These are phyloP conservation scores for Toxicodendron radicans DNA, from an alignment of 345 rosid species.

Conservation along the genomic window DNA sequence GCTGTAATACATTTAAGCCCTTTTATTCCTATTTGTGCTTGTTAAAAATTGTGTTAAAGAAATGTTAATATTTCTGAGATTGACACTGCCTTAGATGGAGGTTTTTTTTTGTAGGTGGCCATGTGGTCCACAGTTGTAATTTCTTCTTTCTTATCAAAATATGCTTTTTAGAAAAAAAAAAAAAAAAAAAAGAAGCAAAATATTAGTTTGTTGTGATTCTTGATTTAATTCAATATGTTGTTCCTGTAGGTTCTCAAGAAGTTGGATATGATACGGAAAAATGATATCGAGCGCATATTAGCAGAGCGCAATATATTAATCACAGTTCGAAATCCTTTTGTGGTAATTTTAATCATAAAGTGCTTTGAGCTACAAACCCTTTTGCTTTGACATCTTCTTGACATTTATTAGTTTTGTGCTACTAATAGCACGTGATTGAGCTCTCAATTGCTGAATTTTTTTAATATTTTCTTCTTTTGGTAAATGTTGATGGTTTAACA, in stretches of 20 bases:
- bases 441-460: constrained; percentile 13
- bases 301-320: constrained; percentile 83
- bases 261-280: constrained; percentile 78
- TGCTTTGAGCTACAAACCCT: constrained; percentile 3
- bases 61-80: neutral
- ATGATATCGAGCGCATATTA: constrained; percentile 71
- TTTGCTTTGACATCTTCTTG: neutral
- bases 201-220: constrained; percentile 2
- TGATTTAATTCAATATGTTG: constrained; percentile 25
- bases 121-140: too few relatives aligned
- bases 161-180: too few relatives aligned
- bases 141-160: too few relatives aligned
- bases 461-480: neutral
- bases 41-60: neutral
- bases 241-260: constrained; percentile 66
- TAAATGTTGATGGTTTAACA: neutral
- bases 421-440: constrained; percentile 1
- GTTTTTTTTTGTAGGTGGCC: too few relatives aligned
- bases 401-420: neutral
- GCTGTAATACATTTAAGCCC: neutral
- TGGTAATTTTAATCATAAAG: constrained; percentile 46
- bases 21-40: neutral
- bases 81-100: too few relatives aligned
- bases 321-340: constrained; percentile 82
- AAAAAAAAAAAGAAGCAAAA: too few relatives aligned